Base-by-base conservation (phyloP, 176 grass and related monocot genomes). In the Puccinellia tenuiflora region DNA sequence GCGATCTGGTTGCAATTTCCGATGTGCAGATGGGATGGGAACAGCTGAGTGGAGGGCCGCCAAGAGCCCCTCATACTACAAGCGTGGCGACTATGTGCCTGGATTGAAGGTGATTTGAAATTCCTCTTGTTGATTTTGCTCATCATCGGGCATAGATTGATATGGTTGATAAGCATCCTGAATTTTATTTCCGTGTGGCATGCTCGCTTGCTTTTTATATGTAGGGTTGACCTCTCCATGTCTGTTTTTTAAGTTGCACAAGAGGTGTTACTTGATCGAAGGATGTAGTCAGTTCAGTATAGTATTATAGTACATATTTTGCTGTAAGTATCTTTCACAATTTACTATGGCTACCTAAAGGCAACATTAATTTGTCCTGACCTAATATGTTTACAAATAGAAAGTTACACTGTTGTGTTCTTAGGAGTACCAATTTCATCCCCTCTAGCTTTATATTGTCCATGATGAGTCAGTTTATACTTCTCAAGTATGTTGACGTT, bases 61-160 rank as follows among this genome's bases (percentile, higher is more conserved):
- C 0, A 99, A 99, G 87, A 99, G 91, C 80, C 93, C 96, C 0
- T 69, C 91, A 2, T 99, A 99, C 75, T 99, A 99, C 87, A 99
- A 99, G 66, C 96, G 96, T 80, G 96, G 96, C 0, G 96, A 99
- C 29, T 99, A 99, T 81, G 96, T 93, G 45, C 96, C 96, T 79
- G 91, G 96, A 83, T 87, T 99, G 89, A 99, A 85, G 93, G 96
- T 99, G 15, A 84, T 60, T 7, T 28, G 6, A 35, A 68, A 48
- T 68, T 50, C 45, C 42, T 59, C 47, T 47, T 73, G 45, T 47
- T 60, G 7, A 1, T 35, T 79, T 33, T 56, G 47, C 50, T 68
- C 4, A 7, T 70, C 5, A 15, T 79, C 7, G 29, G 83, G 66
- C 4, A 6, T 79, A 16, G 12, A 79, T 82, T 82, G 30, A 73